Conservation (phyloP, 352 stramenopile species). For the Phytophthora sp. region DNA sequence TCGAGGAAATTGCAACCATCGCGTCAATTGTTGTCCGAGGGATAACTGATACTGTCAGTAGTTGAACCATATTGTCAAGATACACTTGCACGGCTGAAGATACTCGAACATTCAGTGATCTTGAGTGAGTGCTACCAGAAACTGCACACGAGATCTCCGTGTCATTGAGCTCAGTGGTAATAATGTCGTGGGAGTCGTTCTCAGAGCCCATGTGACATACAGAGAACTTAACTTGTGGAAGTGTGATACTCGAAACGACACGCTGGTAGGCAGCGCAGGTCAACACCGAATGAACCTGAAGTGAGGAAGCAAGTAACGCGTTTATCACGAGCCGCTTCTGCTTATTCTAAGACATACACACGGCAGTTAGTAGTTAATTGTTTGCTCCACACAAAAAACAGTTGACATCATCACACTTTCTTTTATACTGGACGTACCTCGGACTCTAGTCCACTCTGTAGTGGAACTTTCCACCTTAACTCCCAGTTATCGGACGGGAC, state of each 20-base stretch:
- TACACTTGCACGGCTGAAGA: constrained; percentile 60
- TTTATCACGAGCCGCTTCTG: constrained; percentile 74
- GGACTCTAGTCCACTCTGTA: constrained; percentile 60
- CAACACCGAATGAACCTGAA: constrained; percentile 62
- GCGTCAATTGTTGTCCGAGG: constrained; percentile 54
- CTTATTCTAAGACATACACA: constrained; percentile 50
- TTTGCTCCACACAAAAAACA: no score
- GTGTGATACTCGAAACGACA: constrained; percentile 38
- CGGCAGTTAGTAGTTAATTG: constrained; percentile 15
- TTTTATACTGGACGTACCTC: constrained; percentile 46
- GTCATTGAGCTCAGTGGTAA: constrained; percentile 59
- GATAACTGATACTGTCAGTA: constrained; percentile 73
- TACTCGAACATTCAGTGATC: constrained; percentile 39
- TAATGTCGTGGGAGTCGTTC: constrained; percentile 61
- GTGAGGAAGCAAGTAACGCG: constrained; percentile 69
- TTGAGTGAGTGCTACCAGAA: constrained; percentile 33
- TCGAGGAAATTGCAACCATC: constrained; percentile 41
- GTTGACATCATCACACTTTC: not conserved
- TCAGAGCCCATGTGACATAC: constrained; percentile 48
- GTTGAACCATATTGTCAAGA: constrained; percentile 75
- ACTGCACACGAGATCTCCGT: constrained; percentile 38
- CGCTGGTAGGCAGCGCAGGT: constrained; percentile 49
- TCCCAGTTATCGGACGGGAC: constrained; percentile 79
- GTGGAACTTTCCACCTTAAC: constrained; percentile 69
- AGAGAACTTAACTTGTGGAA: constrained; percentile 46